Conservation (phyloP, 164 flowering plant genomes). For the Vitis riparia region DNA sequence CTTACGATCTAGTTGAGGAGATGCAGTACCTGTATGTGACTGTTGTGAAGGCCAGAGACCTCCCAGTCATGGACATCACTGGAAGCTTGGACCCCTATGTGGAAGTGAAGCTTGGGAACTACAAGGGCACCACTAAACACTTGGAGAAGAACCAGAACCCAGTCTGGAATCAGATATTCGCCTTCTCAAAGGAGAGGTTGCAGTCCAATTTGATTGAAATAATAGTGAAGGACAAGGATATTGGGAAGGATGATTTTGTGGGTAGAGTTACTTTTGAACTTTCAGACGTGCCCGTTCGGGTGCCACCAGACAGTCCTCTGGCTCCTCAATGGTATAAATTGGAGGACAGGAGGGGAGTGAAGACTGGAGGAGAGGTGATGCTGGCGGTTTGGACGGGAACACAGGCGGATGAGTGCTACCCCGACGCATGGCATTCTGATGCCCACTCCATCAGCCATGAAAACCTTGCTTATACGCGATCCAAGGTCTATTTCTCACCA, state of each 20-base stretch:
- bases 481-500: slow-evolving; percentile 87
- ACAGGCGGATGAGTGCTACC: slow-evolving; percentile 85
- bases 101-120: slow-evolving; percentile 87
- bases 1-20: slow-evolving; percentile 82
- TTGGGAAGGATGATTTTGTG: slow-evolving; percentile 72
- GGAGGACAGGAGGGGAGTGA: slow-evolving; percentile 62
- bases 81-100: slow-evolving; percentile 86
- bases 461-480: slow-evolving; percentile 51
- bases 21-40: slow-evolving; percentile 73
- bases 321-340: slow-evolving; percentile 87
- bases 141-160: slow-evolving; percentile 81
- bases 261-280: slow-evolving; percentile 62
- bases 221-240: slow-evolving; percentile 67
- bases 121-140: slow-evolving; percentile 65
- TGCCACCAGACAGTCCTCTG: slow-evolving; percentile 88
- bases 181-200: slow-evolving; percentile 64
- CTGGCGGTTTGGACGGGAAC: slow-evolving; percentile 96
- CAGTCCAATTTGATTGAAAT: slow-evolving; percentile 64
- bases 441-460: slow-evolving; percentile 51
- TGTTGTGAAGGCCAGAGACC: slow-evolving; percentile 76
- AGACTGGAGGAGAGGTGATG: slow-evolving; percentile 72
- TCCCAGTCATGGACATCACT: slow-evolving; percentile 69
- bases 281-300: slow-evolving; percentile 65
- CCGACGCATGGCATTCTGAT: slow-evolving; percentile 85
- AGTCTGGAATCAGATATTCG: slow-evolving; percentile 67